Percentiles rank a stretch among this genome's conserved stretches.
Evolutionary conservation across 305 asterid species (phyloP).

Genomic region (Solanum hybrid): DNA sequence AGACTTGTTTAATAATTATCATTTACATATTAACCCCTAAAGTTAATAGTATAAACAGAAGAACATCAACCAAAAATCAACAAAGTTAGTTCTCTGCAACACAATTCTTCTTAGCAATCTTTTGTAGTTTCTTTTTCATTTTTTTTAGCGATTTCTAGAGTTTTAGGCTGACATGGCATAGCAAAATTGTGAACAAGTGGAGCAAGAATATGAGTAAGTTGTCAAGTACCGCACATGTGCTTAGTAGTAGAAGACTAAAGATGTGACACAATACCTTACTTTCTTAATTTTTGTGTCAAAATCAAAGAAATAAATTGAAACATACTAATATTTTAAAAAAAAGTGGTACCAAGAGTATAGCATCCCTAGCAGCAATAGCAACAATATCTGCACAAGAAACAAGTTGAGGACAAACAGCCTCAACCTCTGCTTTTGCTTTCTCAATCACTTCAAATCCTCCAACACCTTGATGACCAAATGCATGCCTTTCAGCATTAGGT

Average conservation of each 20-base stretch:
- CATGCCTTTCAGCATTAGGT: slow-evolving; percentile 36
- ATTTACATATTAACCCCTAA: not conserved
- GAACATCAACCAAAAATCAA: not conserved
- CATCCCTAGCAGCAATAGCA: slow-evolving; percentile 40
- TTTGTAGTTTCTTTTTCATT: too few relatives aligned
- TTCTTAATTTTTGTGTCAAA: too few relatives aligned
- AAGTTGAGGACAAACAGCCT: not conserved
- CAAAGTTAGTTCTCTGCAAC: not conserved
- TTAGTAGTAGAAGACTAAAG: too few relatives aligned
- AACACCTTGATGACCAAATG: slow-evolving; percentile 53
- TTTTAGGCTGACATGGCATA: too few relatives aligned
- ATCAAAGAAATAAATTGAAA: too few relatives aligned
- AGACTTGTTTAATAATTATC: not conserved
- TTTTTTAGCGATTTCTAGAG: not conserved
- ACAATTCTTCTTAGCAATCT: not conserved
- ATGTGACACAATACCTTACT: too few relatives aligned
- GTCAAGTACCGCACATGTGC: not conserved
- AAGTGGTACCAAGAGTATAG: slow-evolving; percentile 38
- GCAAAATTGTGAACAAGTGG: not conserved
- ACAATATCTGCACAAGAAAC: not conserved
- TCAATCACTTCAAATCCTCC: not conserved
- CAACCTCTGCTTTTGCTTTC: not conserved
- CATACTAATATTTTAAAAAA: not conserved
- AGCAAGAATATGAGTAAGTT: not conserved
- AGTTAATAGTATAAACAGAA: not conserved